Conservation (phyloP, 163 green algal species). For the Chloroidium sp. region DNA sequence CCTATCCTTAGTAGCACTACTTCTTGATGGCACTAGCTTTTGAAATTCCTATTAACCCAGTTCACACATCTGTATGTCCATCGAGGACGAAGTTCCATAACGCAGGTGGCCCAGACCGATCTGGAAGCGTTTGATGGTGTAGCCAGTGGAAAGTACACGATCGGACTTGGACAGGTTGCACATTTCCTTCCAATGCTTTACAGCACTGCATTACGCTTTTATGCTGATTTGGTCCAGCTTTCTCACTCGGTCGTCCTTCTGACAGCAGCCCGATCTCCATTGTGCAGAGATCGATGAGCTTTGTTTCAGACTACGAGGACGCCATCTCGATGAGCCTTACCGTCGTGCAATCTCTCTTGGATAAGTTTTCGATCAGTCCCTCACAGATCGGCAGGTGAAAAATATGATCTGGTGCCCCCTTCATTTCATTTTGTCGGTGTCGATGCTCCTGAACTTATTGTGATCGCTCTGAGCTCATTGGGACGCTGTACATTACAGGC, state of each 20-base stretch:
- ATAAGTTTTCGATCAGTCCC: conserved; percentile 32
- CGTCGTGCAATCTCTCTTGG: conserved; percentile 43
- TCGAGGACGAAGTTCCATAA: background rate
- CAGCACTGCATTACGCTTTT: no score
- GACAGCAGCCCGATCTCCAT: background rate
- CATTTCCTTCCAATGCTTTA: background rate
- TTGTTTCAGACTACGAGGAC: conserved; percentile 70
- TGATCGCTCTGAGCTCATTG: background rate
- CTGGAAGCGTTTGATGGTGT: conserved; percentile 66
- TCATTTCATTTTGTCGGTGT: background rate
- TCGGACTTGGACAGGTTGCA: conserved; percentile 68
- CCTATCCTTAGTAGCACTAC: background rate
- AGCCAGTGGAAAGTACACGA: conserved; percentile 76
- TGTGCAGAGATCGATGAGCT: conserved; percentile 53
- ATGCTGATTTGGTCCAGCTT: no score
- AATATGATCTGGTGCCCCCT: background rate
- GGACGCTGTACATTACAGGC: conserved; percentile 20
- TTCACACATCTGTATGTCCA: no score
- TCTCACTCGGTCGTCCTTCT: background rate
- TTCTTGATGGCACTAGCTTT: background rate
- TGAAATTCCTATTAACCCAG: background rate
- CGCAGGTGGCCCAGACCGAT: conserved; percentile 55
- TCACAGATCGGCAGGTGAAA: conserved; percentile 28
- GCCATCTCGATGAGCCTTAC: conserved; percentile 68
- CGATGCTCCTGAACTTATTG: background rate